Conservation (phyloP, 1,284 basidiomycete species). For the Sporisorium iseilematis-ciliati region DNA sequence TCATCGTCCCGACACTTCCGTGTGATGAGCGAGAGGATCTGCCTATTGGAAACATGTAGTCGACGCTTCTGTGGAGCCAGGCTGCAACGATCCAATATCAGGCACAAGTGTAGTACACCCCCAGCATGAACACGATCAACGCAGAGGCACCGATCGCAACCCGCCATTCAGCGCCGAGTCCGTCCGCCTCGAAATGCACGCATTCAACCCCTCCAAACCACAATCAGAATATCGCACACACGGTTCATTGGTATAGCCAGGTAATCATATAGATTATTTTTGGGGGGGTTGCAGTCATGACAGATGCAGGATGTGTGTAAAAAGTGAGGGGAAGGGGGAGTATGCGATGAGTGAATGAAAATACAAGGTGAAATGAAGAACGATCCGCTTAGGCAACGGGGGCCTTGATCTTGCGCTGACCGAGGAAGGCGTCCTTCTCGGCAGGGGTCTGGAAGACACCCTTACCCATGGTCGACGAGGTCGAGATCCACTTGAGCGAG, state of each 20-base stretch:
- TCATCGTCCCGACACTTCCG: too few species aligned
- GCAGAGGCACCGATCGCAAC: not conserved
- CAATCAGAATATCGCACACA: not conserved
- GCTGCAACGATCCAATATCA: too few species aligned
- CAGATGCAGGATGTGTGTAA: conserved; percentile 36
- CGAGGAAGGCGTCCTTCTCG: conserved; percentile 95
- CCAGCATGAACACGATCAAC: too few species aligned
- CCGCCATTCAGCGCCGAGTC: not conserved
- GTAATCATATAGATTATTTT: conserved; percentile 52
- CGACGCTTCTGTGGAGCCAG: too few species aligned
- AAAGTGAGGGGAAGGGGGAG: conserved; percentile 13
- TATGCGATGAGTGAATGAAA: conserved; percentile 27
- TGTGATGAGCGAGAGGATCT: too few species aligned
- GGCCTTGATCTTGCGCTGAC: conserved; percentile 71
- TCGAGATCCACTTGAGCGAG: conserved; percentile 98
- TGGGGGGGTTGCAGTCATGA: conserved; percentile 38
- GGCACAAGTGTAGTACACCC: too few species aligned
- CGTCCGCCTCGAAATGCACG: too few species aligned
- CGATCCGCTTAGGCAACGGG: conserved; percentile 47
- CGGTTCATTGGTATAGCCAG: conserved; percentile 18
- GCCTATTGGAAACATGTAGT: too few species aligned
- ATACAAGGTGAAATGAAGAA: conserved; percentile 18
- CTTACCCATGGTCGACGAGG: conserved; percentile 89
- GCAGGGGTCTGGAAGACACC: conserved; percentile 94
- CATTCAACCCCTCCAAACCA: not conserved